A percentile compares a stretch with the other conserved stretches of the same genome.
Conservation (phyloP, 2,329 filamentous ascomycete genomes). For the Sporothrix protearum region DNA sequence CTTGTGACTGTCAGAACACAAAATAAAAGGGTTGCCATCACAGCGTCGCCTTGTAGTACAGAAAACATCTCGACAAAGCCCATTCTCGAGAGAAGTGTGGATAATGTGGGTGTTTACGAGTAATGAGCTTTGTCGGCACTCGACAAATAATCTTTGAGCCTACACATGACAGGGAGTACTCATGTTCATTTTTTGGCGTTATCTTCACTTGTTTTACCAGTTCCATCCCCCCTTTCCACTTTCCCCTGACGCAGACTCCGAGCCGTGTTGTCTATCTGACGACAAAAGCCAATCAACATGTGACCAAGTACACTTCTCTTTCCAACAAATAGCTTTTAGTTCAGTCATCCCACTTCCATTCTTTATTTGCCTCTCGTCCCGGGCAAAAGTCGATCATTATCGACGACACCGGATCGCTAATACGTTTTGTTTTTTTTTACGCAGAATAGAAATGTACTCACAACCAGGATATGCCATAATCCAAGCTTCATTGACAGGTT, state of each 20-base stretch:
- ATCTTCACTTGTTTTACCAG: neutral
- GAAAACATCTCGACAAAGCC: neutral
- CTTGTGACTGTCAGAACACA: neutral
- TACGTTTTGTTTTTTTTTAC: neutral
- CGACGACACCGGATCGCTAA: neutral
- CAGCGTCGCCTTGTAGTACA: no score
- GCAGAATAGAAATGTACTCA: neutral
- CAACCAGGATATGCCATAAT: constrained; percentile 1
- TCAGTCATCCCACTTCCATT: neutral
- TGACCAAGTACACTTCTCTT: neutral
- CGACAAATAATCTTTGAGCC: neutral
- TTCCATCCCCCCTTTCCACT: no score
- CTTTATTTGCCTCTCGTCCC: no score
- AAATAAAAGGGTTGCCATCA: neutral
- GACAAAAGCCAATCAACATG: neutral
- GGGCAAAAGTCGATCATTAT: neutral
- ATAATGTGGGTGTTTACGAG: neutral
- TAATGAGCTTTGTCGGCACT: constrained; percentile 3
- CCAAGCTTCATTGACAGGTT: no score
- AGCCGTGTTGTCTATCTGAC: neutral
- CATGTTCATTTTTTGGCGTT: neutral
- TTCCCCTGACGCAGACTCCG: no score
- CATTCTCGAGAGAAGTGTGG: neutral
- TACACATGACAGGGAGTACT: no score
- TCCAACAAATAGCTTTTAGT: neutral